phyloP scores from a whole-genome alignment of 1,139 yeast genomes.

The Suhomyces anneliseae region DNA sequence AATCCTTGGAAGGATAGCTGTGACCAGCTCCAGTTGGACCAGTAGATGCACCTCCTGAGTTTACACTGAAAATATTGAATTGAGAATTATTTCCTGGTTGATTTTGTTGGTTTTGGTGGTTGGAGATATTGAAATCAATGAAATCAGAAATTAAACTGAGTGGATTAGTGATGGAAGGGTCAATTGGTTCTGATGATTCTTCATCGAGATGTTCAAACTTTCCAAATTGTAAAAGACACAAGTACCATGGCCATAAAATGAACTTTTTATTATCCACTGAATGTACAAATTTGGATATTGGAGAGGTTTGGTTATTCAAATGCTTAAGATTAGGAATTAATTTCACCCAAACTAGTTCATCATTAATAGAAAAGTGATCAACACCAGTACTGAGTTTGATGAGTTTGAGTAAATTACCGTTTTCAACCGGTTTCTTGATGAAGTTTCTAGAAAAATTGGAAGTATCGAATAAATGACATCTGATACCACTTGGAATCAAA shows the following conservation, averaged over 20 bases:
- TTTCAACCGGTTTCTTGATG: slow-evolving; percentile 10
- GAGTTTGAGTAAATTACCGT: slow-evolving; percentile 45
- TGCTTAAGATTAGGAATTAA: slow-evolving; percentile 67
- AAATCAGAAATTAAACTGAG: slow-evolving; percentile 36
- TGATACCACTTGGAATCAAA: slow-evolving; percentile 72
- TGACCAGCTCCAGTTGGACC: slow-evolving; percentile 18
- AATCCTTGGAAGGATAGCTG: slow-evolving; percentile 14
- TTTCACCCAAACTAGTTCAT: slow-evolving; percentile 56
- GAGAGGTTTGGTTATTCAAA: slow-evolving; percentile 66
- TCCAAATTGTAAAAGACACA: slow-evolving; percentile 61
- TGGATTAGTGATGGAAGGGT: slow-evolving; percentile 24
- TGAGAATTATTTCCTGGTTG: slow-evolving; percentile 13
- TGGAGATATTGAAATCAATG: slow-evolving; percentile 34
- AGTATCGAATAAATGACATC: slow-evolving; percentile 60
- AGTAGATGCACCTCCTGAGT: slow-evolving; percentile 27
- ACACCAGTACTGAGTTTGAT: slow-evolving; percentile 57
- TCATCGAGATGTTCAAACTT: slow-evolving; percentile 8
- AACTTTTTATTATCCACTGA: slow-evolving; percentile 55
- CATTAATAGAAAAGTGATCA: slow-evolving; percentile 19
- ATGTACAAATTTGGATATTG: slow-evolving; percentile 55
- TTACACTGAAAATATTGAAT: slow-evolving; percentile 29
- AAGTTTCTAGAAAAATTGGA: slow-evolving; percentile 51
- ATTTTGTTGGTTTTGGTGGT: slow-evolving; percentile 17
- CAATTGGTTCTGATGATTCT: not conserved
- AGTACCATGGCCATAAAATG: slow-evolving; percentile 69